phyloP scores from a whole-genome alignment of 805 yeast species.

The Saturnispora kantuleensis region DNA sequence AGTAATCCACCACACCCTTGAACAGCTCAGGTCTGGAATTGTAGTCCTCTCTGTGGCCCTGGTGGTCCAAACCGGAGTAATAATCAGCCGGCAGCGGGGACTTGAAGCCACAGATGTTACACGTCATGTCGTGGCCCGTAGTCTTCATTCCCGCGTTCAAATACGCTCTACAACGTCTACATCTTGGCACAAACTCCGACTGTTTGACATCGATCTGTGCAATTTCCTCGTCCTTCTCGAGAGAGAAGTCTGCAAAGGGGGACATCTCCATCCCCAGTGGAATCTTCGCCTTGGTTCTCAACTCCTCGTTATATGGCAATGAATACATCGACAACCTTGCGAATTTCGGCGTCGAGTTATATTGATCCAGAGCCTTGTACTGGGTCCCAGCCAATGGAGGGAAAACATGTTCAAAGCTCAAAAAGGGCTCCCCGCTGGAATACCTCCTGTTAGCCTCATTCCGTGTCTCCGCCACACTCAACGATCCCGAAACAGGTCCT shows the following conservation, averaged over 20 bases:
- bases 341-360: conserved; percentile 71
- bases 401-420: conserved; percentile 63
- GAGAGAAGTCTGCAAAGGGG: conserved; percentile 64
- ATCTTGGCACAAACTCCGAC: conserved; percentile 69
- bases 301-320: conserved; percentile 63
- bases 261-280: conserved; percentile 76
- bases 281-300: conserved; percentile 58
- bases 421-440: conserved; percentile 36
- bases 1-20: conserved; percentile 75
- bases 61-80: conserved; percentile 47
- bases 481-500: conserved; percentile 14
- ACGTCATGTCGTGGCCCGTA: conserved; percentile 53
- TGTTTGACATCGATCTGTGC: conserved; percentile 57
- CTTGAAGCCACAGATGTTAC: conserved; percentile 81
- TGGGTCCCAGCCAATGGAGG: conserved; percentile 81
- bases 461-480: conserved; percentile 31
- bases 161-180: conserved; percentile 86
- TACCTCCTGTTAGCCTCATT: conserved; percentile 26
- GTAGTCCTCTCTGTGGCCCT: conserved; percentile 56
- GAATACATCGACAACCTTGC: conserved; percentile 73
- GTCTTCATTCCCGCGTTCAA: conserved; percentile 76
- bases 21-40: conserved; percentile 63
- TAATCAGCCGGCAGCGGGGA: conserved; percentile 63
- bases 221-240: conserved; percentile 35
- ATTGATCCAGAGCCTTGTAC: conserved; percentile 67